Conservation (phyloP, 129 eudicot genomes). For the Calendula officinalis region DNA sequence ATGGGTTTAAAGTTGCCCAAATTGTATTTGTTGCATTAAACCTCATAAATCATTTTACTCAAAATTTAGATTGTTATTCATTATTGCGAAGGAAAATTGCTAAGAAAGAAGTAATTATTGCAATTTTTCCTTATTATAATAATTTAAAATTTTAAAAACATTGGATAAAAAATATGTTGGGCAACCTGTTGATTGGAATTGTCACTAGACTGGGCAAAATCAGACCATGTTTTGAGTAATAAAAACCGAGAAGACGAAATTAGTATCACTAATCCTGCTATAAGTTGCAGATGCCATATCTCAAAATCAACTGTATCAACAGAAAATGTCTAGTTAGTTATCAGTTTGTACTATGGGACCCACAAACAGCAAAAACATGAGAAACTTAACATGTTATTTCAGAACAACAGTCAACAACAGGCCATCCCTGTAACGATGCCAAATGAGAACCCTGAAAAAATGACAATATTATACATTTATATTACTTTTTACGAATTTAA, state of each 20-base stretch:
- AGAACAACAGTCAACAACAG: conserved; percentile 58
- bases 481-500: too few relatives aligned
- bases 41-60: too few relatives aligned
- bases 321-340: conserved; percentile 7
- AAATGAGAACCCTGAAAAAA: conserved; percentile 76
- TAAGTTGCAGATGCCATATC: conserved; percentile 71
- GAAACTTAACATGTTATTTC: conserved; percentile 59
- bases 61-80: too few relatives aligned
- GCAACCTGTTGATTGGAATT: conserved; percentile 83
- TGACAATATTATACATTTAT: not conserved
- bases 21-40: not conserved
- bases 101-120: too few relatives aligned
- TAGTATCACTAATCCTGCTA: conserved; percentile 64
- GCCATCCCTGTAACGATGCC: conserved; percentile 74
- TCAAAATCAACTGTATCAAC: conserved; percentile 64
- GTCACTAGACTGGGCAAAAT: conserved; percentile 92
- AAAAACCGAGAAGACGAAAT: conserved; percentile 71
- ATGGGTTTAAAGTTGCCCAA: not conserved
- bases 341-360: conserved; percentile 6
- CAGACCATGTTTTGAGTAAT: conserved; percentile 77
- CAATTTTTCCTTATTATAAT: too few relatives aligned
- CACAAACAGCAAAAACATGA: conserved; percentile 6
- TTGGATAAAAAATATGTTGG: too few relatives aligned
- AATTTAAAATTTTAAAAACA: too few relatives aligned
- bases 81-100: too few relatives aligned